Base-by-base conservation (phyloP, 2,329 filamentous ascomycete genomes). In the Fusarium heterosporum region DNA sequence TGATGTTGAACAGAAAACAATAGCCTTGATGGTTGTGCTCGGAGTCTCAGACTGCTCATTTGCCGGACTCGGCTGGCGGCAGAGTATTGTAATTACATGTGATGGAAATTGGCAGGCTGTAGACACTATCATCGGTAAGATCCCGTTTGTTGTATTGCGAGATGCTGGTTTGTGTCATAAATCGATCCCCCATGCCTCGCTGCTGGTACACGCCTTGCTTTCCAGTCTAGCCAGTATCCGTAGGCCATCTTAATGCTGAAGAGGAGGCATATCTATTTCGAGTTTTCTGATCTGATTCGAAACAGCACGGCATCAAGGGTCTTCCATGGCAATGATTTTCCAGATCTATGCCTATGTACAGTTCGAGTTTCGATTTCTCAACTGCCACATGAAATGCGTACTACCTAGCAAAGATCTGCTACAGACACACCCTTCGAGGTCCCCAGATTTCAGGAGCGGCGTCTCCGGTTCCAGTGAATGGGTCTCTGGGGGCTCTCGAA, bases 381-480 rank as follows among this genome's bases (percentile, higher is more conserved):
- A 36, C 16, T 4, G 34, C 13, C 34, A 36, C 34, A 36, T 36
- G 34, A 36, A 17, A n/a, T 36, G 14, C 16, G 34, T 16, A 36
- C n/a, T 16, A 22, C 22, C 22, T 22, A 19, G 41, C 29, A 30
- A 32, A 38, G 12, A 12, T 26, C 25, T 39, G 40, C 46, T 57
- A 67, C 64, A 63, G n/a, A 46, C 61, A 68, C 71, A 46, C 71
- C 64, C 55, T 57, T 56, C 34, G 6, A 42, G 29, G 54, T 53
- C 71, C 64, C 70, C 71, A 73, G 71, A 73, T 73, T 73, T 73
- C 71, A 73, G 71, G 71, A 69, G 60, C 53, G 55, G 53, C 60
- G 38, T 63, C 69, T 53, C 64, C 70, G 46, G 62, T 55, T 51
- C 58, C 41, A 26, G 46, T 55, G 41, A 34, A 52, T 47, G 60